A percentile compares a stretch with the other conserved stretches of the same genome.
Evolutionary conservation across 805 yeast species (phyloP).

Genomic region (Ogataea populi-albae): DNA sequence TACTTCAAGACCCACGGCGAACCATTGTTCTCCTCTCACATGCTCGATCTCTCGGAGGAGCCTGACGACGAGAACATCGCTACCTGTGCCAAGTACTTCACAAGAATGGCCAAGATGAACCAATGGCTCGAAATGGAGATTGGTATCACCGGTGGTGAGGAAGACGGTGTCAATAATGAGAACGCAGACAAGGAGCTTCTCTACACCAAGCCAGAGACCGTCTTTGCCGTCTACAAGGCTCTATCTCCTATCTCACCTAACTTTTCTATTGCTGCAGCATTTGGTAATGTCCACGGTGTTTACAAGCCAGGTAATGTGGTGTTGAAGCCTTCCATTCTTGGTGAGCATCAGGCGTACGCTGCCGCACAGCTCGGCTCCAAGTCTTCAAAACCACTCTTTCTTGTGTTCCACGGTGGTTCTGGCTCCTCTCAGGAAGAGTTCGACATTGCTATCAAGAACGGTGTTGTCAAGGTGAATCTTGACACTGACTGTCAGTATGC

Average conservation of each 20-base stretch:
- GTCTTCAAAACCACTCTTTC: constrained; percentile 71
- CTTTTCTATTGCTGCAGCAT: constrained; percentile 99
- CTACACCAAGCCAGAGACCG: constrained; percentile 95
- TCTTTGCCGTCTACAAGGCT: constrained; percentile 86
- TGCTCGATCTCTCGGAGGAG: constrained; percentile 98
- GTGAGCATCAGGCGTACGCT: constrained; percentile 93
- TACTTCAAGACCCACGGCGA: constrained; percentile 83
- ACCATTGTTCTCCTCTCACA: constrained; percentile 98
- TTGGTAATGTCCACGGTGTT: constrained; percentile 99
- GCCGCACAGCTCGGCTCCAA: constrained; percentile 56
- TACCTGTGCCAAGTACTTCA: constrained; percentile 91
- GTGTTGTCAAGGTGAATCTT: constrained; percentile 98
- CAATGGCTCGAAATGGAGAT: constrained; percentile 99
- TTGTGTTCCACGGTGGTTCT: constrained; percentile 99
- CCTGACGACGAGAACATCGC: constrained; percentile 92
- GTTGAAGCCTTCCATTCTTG: constrained; percentile 88
- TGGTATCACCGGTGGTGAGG: constrained; percentile 99
- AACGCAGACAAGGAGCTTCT: constrained; percentile 80
- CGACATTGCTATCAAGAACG: constrained; percentile 83
- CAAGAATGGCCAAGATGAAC: constrained; percentile 87
- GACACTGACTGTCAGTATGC: constrained; percentile 99
- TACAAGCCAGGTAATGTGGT: constrained; percentile 99
- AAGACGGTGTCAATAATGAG: constrained; percentile 99
- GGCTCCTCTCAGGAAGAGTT: constrained; percentile 93
- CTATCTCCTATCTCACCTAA: constrained; percentile 88